phyloP scores from a whole-genome alignment of 176 grass and related monocot genomes.

The Avena sativa region DNA sequence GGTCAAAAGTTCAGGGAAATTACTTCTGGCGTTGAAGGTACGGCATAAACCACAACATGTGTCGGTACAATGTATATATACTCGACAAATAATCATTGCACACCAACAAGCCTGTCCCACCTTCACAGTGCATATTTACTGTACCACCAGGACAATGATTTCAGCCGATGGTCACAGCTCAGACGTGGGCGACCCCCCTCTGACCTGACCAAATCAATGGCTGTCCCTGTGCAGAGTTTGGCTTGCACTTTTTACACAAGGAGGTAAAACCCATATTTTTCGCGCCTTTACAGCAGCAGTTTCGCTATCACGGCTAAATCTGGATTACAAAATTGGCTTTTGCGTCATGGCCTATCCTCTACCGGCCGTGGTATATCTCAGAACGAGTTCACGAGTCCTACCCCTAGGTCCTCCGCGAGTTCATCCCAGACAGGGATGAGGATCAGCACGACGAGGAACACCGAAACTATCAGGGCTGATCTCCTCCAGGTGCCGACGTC shows the following conservation, averaged over 20 bases:
- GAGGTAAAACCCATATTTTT: background rate
- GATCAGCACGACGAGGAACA: slow-evolving; percentile 80
- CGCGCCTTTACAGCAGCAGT: slow-evolving; percentile 38
- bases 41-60: background rate
- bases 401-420: slow-evolving; percentile 89
- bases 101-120: background rate
- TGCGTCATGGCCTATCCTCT: slow-evolving; percentile 40
- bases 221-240: background rate
- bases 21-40: background rate
- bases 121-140: background rate
- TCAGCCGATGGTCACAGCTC: background rate
- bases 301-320: slow-evolving; percentile 10
- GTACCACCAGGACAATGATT: slow-evolving; percentile 1
- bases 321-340: slow-evolving; percentile 55
- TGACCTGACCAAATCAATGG: background rate
- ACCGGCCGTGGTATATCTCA: slow-evolving; percentile 47
- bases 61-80: background rate
- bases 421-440: slow-evolving; percentile 95
- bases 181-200: background rate
- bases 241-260: slow-evolving; percentile 10
- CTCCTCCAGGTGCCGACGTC: slow-evolving; percentile 91
- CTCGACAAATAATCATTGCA: background rate
- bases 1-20: background rate
- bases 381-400: slow-evolving; percentile 78
- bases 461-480: slow-evolving; percentile 55